These are phyloP conservation scores for Cordia subcordata DNA, from an alignment of 257 asterid species.

Conservation along the genomic window DNA sequence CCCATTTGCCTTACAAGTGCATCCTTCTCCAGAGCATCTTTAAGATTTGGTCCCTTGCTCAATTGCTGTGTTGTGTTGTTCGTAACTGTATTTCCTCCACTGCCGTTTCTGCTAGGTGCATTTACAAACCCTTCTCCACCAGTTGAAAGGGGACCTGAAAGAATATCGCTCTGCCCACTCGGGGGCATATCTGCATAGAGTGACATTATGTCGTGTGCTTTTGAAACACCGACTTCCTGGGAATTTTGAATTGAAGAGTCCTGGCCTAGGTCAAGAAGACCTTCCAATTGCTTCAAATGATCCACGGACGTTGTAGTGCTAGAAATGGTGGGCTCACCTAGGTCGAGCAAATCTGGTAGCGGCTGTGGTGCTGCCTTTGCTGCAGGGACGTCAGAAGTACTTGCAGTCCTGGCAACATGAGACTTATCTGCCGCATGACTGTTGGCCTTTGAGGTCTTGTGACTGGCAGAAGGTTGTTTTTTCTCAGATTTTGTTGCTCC, in stretches of 20 bases:
- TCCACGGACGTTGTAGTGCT: slow-evolving; percentile 44
- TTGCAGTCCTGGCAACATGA: slow-evolving; percentile 9
- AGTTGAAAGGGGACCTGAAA: too few relatives aligned
- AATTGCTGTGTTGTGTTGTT: too few relatives aligned
- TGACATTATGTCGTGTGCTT: slow-evolving; percentile 42
- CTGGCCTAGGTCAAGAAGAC: slow-evolving; percentile 63
- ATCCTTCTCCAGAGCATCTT: slow-evolving; percentile 82
- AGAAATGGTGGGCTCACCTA: slow-evolving; percentile 42
- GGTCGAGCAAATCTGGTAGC: slow-evolving; percentile 84
- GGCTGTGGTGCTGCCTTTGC: slow-evolving; percentile 52
- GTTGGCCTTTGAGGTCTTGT: slow-evolving; percentile 13
- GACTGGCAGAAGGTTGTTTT: slow-evolving; percentile 33
- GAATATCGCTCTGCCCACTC: not conserved
- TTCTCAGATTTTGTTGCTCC: slow-evolving; percentile 48
- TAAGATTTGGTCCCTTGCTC: slow-evolving; percentile 67
- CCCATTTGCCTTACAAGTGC: slow-evolving; percentile 94
- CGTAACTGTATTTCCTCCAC: slow-evolving; percentile 29
- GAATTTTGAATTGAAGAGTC: slow-evolving; percentile 33
- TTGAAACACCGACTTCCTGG: too few relatives aligned
- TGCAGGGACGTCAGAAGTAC: slow-evolving; percentile 12
- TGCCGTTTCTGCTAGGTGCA: slow-evolving; percentile 28
- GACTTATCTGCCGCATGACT: slow-evolving; percentile 45
- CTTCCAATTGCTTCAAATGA: slow-evolving; percentile 87
- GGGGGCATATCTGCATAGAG: slow-evolving; percentile 53
- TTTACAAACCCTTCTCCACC: too few relatives aligned